Base-by-base conservation (phyloP, 306 rosid genomes). In the Vigna radiata region DNA sequence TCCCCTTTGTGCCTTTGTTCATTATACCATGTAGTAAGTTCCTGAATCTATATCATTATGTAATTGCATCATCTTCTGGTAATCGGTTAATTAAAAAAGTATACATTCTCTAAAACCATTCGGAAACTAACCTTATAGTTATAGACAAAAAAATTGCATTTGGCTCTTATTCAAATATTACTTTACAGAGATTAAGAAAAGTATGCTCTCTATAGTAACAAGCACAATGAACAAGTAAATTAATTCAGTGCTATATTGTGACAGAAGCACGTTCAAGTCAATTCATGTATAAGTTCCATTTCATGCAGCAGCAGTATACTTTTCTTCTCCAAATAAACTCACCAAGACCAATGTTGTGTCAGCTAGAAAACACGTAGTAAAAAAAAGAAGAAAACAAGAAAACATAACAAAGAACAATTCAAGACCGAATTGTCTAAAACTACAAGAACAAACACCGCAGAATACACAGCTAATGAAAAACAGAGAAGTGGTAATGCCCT, bases 401-500 rank as follows among this genome's bases (percentile, higher is more conserved):
- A 43, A 11, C 14, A 43, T 3, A 3, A 11, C 48, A 43, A 43
- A 43, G 15, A 43, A 43, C 14, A 43, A 39, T 39, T 39, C 70
- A 73, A 46, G 14, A 29, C 19, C 17, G 14, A 75, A 9, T 43
- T 43, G 61, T 25, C 62, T 33, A 50, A 13, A 59, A 10, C 4
- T 3, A 25, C 68, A 43, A 43, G 29, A 59, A 11, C 48, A 43
- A 43, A 41, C 58, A 29, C 5, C 55, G 27, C 15, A 39, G 0
- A 9, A 7, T 1, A 39, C 43, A 14, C 4, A 18, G 8, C 70
- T 61, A 75, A 75, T 65, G 55, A 43, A 76, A 76, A 76, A 10
- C 33, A 39, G 66, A 76, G 55, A 76, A 76, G 21, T 15, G 80
- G 43, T 7, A 33, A 64, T 64, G 80, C 1, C 13, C 6, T 2